phyloP scores from a whole-genome alignment of 441 rosid species.

The Flueggea neowawraea region DNA sequence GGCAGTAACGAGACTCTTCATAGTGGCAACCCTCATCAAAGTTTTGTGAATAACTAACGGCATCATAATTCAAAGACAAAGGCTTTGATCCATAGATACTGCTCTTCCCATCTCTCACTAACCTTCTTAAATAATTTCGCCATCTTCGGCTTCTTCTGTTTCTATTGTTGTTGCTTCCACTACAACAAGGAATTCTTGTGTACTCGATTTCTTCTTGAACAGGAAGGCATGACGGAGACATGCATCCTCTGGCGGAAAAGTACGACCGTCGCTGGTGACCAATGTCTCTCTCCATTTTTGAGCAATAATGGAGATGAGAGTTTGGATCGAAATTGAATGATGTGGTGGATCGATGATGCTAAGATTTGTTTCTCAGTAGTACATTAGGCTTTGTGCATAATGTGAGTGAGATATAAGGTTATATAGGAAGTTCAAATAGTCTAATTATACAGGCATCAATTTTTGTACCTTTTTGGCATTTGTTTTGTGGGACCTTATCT shows the following conservation, averaged over 20 bases:
- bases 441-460: too few species aligned
- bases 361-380: too few species aligned
- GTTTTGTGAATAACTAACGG: slow-evolving; percentile 70
- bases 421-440: too few species aligned
- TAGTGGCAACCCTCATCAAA: slow-evolving; percentile 57
- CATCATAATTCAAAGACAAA: slow-evolving; percentile 65
- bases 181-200: slow-evolving; percentile 27
- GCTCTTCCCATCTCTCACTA: slow-evolving; percentile 39
- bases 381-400: too few species aligned
- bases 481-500: too few species aligned
- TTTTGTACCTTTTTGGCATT: too few species aligned
- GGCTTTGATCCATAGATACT: slow-evolving; percentile 38
- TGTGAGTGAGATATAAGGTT: too few species aligned
- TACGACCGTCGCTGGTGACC: slow-evolving; percentile 25
- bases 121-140: slow-evolving; percentile 44
- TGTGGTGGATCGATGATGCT: too few species aligned
- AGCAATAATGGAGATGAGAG: background rate
- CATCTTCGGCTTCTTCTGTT: slow-evolving; percentile 32
- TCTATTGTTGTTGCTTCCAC: slow-evolving; percentile 6
- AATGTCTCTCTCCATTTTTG: slow-evolving; percentile 35
- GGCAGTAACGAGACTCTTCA: slow-evolving; percentile 22
- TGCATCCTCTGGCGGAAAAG: slow-evolving; percentile 25
- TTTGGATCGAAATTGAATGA: background rate
- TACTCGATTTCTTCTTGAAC: slow-evolving; percentile 43
- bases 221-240: slow-evolving; percentile 55